phyloP scores from a whole-genome alignment of 2,329 filamentous ascomycete species.

The Cordyceps tenuipes region DNA sequence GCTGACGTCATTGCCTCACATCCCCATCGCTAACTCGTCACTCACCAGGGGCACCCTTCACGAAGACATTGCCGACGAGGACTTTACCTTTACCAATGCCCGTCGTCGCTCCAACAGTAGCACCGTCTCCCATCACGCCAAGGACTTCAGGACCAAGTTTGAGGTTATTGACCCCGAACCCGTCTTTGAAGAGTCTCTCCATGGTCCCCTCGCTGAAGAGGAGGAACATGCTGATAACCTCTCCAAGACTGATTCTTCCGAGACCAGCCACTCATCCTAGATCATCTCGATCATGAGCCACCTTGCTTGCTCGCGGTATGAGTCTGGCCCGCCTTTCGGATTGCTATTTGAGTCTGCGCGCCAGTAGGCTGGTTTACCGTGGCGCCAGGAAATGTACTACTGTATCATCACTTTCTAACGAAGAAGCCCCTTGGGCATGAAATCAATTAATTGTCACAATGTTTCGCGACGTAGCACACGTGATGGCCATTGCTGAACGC shows the following conservation, averaged over 20 bases:
- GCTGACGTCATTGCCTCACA: background rate
- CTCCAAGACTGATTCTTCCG: constrained; percentile 50
- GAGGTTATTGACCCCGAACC: constrained; percentile 83
- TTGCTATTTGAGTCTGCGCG: constrained; percentile 22
- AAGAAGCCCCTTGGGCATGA: constrained; percentile 4
- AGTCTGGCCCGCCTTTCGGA: background rate
- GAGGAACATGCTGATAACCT: constrained; percentile 43
- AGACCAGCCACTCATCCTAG: constrained; percentile 44
- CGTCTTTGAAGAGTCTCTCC: constrained; percentile 80
- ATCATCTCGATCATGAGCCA: background rate
- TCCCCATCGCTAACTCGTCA: constrained; percentile 16
- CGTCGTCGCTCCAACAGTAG: constrained; percentile 92
- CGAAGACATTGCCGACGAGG: constrained; percentile 75
- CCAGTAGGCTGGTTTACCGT: constrained; percentile 32
- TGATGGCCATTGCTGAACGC: background rate
- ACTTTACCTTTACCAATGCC: constrained; percentile 75
- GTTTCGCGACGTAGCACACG: background rate
- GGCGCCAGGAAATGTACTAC: constrained; percentile 23
- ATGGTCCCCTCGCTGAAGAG: constrained; percentile 52
- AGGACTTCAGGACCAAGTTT: constrained; percentile 93
- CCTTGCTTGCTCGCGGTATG: background rate
- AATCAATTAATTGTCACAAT: background rate
- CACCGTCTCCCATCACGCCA: constrained; percentile 58
- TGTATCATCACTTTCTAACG: constrained; percentile 13
- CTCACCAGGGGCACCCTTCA: constrained; percentile 68